Percentiles rank a stretch among this genome's conserved stretches.
These are phyloP conservation scores for Lichtheimia corymbifera DNA, from an alignment of 371 early-diverging fungal species.

Conservation along the genomic window DNA sequence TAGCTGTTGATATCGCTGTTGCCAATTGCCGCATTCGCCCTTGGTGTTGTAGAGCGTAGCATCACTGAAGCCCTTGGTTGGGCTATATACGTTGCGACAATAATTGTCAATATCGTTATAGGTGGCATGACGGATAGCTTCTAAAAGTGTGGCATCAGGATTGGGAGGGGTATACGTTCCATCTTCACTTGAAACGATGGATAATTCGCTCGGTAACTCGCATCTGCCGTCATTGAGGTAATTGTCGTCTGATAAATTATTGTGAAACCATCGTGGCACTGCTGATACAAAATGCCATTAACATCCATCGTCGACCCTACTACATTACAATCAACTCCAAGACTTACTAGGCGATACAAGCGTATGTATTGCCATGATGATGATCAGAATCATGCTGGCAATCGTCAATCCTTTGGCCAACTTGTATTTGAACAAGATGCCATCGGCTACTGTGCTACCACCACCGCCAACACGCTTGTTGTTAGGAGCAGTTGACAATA, in stretches of 20 bases:
- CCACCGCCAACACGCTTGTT: conserved; percentile 21
- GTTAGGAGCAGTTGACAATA: too few relatives aligned
- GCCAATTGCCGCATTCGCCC: conserved; percentile 40
- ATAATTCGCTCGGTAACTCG: conserved; percentile 19
- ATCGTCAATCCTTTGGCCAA: conserved; percentile 29
- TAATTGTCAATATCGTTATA: conserved; percentile 21
- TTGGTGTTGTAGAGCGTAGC: conserved; percentile 19
- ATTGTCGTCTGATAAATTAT: conserved; percentile 4
- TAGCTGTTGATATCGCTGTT: conserved; percentile 23
- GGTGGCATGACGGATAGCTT: conserved; percentile 18
- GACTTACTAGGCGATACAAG: conserved; percentile 25
- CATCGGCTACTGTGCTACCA: conserved; percentile 6
- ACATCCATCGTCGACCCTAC: too few relatives aligned
- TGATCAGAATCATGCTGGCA: conserved; percentile 21
- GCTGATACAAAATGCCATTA: too few relatives aligned
- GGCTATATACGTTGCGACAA: conserved; percentile 25
- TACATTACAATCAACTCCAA: too few relatives aligned
- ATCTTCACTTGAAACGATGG: conserved; percentile 25
- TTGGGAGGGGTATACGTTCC: conserved; percentile 35
- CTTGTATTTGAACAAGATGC: conserved; percentile 25
- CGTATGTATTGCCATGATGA: conserved; percentile 26
- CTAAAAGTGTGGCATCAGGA: conserved; percentile 25
- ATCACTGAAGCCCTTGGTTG: conserved; percentile 15
- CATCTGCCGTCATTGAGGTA: conserved; percentile 2
- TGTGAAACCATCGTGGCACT: background rate